phyloP scores from a whole-genome alignment of 768 basidiomycete species.

The Pleurotus citrinopileatus region DNA sequence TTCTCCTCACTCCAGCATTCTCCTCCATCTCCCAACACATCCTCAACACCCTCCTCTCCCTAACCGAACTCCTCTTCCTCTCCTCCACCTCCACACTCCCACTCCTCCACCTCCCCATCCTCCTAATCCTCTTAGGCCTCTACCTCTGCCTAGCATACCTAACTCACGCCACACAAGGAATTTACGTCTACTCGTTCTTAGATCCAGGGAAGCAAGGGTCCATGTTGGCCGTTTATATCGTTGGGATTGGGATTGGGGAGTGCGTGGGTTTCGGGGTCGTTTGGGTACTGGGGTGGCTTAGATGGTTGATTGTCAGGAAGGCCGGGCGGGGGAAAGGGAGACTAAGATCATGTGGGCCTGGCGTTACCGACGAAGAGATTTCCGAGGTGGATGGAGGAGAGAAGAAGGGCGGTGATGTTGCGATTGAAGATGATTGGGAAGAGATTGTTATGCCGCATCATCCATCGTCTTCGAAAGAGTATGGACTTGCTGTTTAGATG shows the following conservation, averaged over 20 bases:
- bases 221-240: slow-evolving; percentile 57
- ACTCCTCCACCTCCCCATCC: slow-evolving; percentile 47
- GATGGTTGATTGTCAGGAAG: too few relatives aligned
- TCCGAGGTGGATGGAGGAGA: too few relatives aligned
- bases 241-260: slow-evolving; percentile 55
- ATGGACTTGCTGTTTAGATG: too few relatives aligned
- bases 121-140: slow-evolving; percentile 45
- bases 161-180: slow-evolving; percentile 54
- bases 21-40: slow-evolving; percentile 51
- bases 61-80: slow-evolving; percentile 51
- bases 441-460: too few relatives aligned
- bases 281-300: not conserved
- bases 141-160: slow-evolving; percentile 74
- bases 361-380: too few relatives aligned
- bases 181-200: slow-evolving; percentile 71
- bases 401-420: too few relatives aligned
- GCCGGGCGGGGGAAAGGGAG: not conserved
- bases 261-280: slow-evolving; percentile 49
- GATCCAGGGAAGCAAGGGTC: slow-evolving; percentile 40
- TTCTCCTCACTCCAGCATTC: slow-evolving; percentile 6
- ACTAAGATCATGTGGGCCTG: too few relatives aligned
- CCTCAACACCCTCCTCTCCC: slow-evolving; percentile 53
- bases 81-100: slow-evolving; percentile 51
- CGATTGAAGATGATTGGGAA: not conserved
- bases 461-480: too few relatives aligned